phyloP scores from a whole-genome alignment of 2,329 filamentous ascomycete genomes.

The Botrytis byssoidea region DNA sequence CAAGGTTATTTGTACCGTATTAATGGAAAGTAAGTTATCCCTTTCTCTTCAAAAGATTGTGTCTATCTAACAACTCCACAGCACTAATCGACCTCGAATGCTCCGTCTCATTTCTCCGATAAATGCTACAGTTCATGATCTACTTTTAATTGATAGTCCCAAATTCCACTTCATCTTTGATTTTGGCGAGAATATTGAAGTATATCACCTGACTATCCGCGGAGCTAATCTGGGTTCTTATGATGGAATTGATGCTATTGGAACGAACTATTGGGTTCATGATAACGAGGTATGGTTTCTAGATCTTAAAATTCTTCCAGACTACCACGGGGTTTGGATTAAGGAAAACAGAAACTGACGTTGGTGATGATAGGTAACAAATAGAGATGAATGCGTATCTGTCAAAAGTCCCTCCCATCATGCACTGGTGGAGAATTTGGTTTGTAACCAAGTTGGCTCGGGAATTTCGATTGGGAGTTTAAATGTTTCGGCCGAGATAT shows the following conservation, averaged over 20 bases:
- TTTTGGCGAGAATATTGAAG: slow-evolving; percentile 41
- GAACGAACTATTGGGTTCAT: slow-evolving; percentile 41
- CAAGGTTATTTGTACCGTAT: slow-evolving; percentile 48
- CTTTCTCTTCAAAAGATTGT: slow-evolving; percentile 32
- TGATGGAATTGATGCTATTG: slow-evolving; percentile 42
- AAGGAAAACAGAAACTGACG: neutral
- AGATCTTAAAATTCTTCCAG: neutral
- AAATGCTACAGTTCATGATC: slow-evolving; percentile 32
- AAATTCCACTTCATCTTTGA: slow-evolving; percentile 43
- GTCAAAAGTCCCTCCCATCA: slow-evolving; percentile 42
- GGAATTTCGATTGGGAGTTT: slow-evolving; percentile 42
- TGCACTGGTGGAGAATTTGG: slow-evolving; percentile 40
- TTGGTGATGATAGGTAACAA: slow-evolving; percentile 30
- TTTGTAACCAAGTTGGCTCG: slow-evolving; percentile 41
- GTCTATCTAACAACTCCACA: slow-evolving; percentile 38
- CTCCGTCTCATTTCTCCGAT: slow-evolving; percentile 28
- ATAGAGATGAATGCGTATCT: slow-evolving; percentile 42
- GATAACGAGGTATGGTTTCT: slow-evolving; percentile 37
- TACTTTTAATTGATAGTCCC: slow-evolving; percentile 32
- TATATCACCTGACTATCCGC: slow-evolving; percentile 42
- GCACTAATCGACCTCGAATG: slow-evolving; percentile 36
- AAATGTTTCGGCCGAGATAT: slow-evolving; percentile 24
- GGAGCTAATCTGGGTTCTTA: slow-evolving; percentile 41
- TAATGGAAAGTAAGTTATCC: slow-evolving; percentile 8
- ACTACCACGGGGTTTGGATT: neutral